These are phyloP conservation scores for Xylariaceae sp. DNA, from an alignment of 2,329 filamentous ascomycete genomes.

Conservation along the genomic window DNA sequence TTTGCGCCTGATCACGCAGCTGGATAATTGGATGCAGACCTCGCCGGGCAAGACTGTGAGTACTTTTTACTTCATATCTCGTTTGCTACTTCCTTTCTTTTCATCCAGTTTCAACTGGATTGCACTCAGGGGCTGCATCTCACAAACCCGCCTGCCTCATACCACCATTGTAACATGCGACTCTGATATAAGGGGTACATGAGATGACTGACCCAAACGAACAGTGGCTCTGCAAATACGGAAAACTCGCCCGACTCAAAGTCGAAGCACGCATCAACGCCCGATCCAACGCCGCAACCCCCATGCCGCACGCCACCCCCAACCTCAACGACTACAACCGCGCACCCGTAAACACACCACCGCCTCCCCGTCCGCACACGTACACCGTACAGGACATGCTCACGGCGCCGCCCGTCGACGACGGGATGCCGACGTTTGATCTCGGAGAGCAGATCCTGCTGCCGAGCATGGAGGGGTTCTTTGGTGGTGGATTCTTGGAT, in stretches of 20 bases:
- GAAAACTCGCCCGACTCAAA: conserved; percentile 28
- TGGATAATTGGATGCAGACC: conserved; percentile 29
- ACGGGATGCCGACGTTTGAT: conserved; percentile 18
- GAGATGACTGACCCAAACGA: neutral
- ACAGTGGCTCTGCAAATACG: conserved; percentile 31
- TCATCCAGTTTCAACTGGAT: neutral
- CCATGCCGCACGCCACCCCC: neutral
- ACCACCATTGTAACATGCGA: too few relatives aligned
- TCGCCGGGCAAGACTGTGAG: conserved; percentile 28
- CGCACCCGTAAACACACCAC: neutral
- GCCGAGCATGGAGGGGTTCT: conserved; percentile 34
- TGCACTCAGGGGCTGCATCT: neutral
- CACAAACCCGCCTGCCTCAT: neutral
- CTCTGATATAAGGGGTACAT: neutral
- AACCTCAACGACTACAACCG: neutral
- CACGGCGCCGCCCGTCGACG: conserved; percentile 14
- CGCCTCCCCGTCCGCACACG: neutral
- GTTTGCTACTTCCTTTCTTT: neutral
- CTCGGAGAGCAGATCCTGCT: conserved; percentile 26
- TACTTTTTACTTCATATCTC: neutral
- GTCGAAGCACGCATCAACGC: conserved; percentile 26
- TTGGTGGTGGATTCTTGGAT: conserved; percentile 32
- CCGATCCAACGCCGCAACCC: neutral
- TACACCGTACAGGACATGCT: conserved; percentile 12
- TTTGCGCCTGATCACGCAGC: conserved; percentile 27